phyloP scores from a whole-genome alignment of 2,329 filamentous ascomycete genomes.

The Chaetomiaceae sp. region DNA sequence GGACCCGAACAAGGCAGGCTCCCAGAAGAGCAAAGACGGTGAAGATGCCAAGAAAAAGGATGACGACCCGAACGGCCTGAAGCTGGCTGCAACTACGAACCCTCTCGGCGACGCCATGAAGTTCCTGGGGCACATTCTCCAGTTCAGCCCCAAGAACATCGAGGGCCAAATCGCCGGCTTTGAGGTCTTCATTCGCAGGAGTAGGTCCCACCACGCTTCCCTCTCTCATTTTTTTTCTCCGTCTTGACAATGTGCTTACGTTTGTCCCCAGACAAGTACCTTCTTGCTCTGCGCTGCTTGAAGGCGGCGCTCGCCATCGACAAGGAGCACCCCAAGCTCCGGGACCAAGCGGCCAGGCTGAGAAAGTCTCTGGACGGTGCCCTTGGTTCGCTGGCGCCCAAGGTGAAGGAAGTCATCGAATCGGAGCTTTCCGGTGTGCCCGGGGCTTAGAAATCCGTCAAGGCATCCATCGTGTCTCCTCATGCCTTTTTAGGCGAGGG shows the following conservation, averaged over 20 bases:
- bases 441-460: conserved; percentile 5
- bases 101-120: conserved; percentile 84
- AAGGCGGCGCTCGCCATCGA: conserved; percentile 68
- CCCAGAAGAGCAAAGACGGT: conserved; percentile 22
- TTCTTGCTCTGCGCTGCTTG: conserved; percentile 83
- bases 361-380: conserved; percentile 55
- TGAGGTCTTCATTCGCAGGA: conserved; percentile 78
- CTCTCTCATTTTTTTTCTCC: not conserved
- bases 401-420: conserved; percentile 65
- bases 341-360: conserved; percentile 69
- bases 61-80: conserved; percentile 76
- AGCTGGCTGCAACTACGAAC: conserved; percentile 73
- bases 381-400: conserved; percentile 55
- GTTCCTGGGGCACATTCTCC: conserved; percentile 74
- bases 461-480: not conserved
- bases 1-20: conserved; percentile 73
- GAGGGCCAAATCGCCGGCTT: conserved; percentile 82
- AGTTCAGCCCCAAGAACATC: conserved; percentile 74
- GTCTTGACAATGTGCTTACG: conserved; percentile 30
- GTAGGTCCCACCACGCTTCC: conserved; percentile 59
- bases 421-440: conserved; percentile 47
- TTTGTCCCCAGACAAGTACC: conserved; percentile 63
- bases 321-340: conserved; percentile 63
- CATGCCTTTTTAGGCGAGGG: not conserved
- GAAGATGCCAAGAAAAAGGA: conserved; percentile 71